Conservation (phyloP, 345 rosid genomes). For the Dimocarpus longan region DNA sequence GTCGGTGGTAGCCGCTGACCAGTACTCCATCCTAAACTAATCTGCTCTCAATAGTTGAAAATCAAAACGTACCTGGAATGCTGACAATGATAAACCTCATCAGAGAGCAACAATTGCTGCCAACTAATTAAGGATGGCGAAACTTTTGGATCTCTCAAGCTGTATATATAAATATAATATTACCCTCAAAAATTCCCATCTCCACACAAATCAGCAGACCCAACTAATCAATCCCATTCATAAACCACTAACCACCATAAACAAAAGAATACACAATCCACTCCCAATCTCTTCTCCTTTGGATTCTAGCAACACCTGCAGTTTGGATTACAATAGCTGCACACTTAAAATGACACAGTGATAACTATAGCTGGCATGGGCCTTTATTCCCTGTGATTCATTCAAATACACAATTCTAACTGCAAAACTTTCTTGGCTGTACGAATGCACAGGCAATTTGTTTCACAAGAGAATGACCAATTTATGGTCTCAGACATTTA, state of each 20-base stretch:
- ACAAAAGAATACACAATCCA: not conserved
- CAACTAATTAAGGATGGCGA: not conserved
- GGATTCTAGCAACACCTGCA: conserved; percentile 1
- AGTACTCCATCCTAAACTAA: not conserved
- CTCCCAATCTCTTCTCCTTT: not conserved
- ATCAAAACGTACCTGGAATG: not conserved
- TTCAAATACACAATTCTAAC: not conserved
- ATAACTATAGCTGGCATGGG: conserved; percentile 4
- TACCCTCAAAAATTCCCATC: not conserved
- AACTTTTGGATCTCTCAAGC: not conserved
- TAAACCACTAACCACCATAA: not conserved
- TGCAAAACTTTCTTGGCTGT: not conserved
- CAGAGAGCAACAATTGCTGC: conserved; percentile 2
- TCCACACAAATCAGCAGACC: not conserved
- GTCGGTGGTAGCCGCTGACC: not conserved
- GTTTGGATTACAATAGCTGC: not conserved
- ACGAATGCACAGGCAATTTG: conserved; percentile 15
- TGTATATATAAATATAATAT: not conserved
- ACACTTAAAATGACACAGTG: not conserved
- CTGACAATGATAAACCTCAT: not conserved
- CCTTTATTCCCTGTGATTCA: not conserved
- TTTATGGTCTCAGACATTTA: not conserved
- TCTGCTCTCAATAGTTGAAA: not conserved
- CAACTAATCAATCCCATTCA: not conserved
- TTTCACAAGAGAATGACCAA: not conserved